Base-by-base conservation (phyloP, 768 basidiomycete species). In the Omphalotus guepiniiformis region DNA sequence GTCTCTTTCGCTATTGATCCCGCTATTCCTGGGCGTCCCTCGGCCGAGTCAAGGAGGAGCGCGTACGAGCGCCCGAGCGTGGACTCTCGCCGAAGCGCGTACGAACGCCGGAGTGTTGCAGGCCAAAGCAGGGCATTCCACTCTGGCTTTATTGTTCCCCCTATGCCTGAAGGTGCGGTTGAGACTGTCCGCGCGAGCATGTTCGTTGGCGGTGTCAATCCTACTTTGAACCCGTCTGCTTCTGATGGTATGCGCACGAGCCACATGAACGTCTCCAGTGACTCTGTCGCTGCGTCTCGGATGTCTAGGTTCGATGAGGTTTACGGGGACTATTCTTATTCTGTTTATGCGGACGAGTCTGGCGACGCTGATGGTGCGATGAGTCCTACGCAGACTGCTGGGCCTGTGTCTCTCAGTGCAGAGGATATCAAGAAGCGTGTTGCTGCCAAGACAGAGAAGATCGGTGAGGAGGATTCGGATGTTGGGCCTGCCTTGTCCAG, bases 1-100 rank as follows among this genome's bases (percentile, higher is more conserved):
- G 81, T 89, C 1, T 86, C 85, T 0, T 88, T 88, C 55, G 86
- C 86, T 1, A 71, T 76, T 4, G 80, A 79, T 48, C 69, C 76
- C 44, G 66, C 55, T 13, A 57, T 59, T 19, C 55, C 71, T 37
- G 64, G 68, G 3, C 67, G 76, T 4, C 74, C 74, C 1, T 71
- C 69, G 0, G 53, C 51, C 8, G 73, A 73, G 27, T 64, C 62
- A 7, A 56, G 71, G 26, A 55, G 66, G 34, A 67, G 68, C 6
- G 57, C 30, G 9, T 48, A 52, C 40, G 62, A 51, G 21, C 55
- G 42, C n/a, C 42, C 40, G 12, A 46, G 43, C 18, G 19, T 41
- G 13, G 49, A 50, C 12, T 37, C 42, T 29, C 39, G 39, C 22
- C 37, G 47, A 25, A 38, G 43, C 2, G 49, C 52, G 2, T 54